These are phyloP conservation scores for Aspergillus jensenii DNA, from an alignment of 2,329 filamentous ascomycete species.

Conservation along the genomic window DNA sequence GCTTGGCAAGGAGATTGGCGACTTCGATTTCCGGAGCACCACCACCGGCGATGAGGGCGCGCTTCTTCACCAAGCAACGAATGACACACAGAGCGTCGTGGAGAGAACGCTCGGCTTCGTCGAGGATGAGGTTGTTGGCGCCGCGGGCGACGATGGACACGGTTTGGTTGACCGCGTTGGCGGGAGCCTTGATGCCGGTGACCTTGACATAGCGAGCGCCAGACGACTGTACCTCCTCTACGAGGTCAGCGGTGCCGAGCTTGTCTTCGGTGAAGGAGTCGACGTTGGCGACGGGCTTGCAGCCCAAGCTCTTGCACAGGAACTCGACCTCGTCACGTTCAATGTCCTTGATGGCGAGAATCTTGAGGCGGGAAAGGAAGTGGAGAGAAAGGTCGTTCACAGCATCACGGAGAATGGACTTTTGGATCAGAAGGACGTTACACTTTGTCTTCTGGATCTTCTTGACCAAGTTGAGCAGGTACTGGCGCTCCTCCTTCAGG, in stretches of 20 bases:
- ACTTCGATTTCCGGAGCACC: conserved; percentile 97
- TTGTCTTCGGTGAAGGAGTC: conserved; percentile 99
- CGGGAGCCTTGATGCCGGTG: conserved; percentile 79
- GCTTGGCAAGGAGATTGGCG: conserved; percentile 78
- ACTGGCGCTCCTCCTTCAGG: conserved; percentile 96
- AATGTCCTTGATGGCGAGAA: conserved; percentile 94
- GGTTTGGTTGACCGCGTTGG: conserved; percentile 63
- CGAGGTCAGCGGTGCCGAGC: conserved; percentile 85
- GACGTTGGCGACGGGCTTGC: conserved; percentile 97
- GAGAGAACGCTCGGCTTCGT: conserved; percentile 93
- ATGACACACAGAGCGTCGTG: conserved; percentile 98
- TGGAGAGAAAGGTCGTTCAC: conserved; percentile 97
- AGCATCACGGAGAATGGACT: conserved; percentile 94
- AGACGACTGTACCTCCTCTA: conserved; percentile 85
- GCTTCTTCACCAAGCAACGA: conserved; percentile 97
- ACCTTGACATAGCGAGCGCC: conserved; percentile 94
- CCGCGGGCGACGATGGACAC: conserved; percentile 93
- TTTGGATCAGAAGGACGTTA: conserved; percentile 97
- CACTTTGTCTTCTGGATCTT: conserved; percentile 99
- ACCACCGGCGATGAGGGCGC: conserved; percentile 95
- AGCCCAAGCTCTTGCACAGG: conserved; percentile 97
- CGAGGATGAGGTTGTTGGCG: conserved; percentile 89
- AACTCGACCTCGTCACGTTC: conserved; percentile 99
- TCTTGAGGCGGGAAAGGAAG: conserved; percentile 96
- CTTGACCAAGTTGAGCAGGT: conserved; percentile 98